Evolutionary conservation across 257 asterid genomes (phyloP), one percentile per base, ranked within the genome.

Genomic region (Gentiana dahurica): DNA sequence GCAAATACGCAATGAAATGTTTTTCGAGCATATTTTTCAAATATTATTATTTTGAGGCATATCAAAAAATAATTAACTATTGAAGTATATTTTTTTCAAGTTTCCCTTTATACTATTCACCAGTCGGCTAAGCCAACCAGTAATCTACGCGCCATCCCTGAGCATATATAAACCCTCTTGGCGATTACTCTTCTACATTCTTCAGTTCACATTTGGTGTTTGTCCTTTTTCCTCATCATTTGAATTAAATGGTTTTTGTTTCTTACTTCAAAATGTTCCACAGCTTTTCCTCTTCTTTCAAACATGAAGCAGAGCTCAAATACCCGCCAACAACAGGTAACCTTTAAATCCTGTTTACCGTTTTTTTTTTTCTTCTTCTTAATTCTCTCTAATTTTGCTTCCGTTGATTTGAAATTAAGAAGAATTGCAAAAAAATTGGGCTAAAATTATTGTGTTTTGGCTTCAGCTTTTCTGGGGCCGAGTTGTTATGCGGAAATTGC

Each of bases 401-500:
- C 36, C 36, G 44, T 51, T 39, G 58, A 2, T 51, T 36, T 55
- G 59, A 34, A 45, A 45, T 48, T 54, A 34, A 63, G 70, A 65
- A 63, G 81, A 73, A 77, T 80, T 86, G 87, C 89, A 83, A 94
- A 71, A 47, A 69, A 71, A 33, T 73, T 85, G 93, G 86, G 83
- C 80, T 83, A 91, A 81, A 85, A 68, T 85, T 85, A 61, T 74
- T 83, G 84, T 81, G 81, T 78, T 80, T 83, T 67, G 89, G 75
- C 82, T 75, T 62, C 82, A 86, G 95, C 84, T 69, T 41, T 81
- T 86, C 50, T 80, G 95, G 95, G 84, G 90, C 62, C 92, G 94
- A 51, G 65, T 80, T 64, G 75, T 89, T 53, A 69, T 89, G 75
- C 93, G 97, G 6, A 89, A 89, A 76, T 80, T 76, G 95, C 86